Percentiles rank a stretch among this genome's conserved stretches.
phyloP scores from a whole-genome alignment of 2,329 filamentous ascomycete species.

The Tolypocladium inflatum region DNA sequence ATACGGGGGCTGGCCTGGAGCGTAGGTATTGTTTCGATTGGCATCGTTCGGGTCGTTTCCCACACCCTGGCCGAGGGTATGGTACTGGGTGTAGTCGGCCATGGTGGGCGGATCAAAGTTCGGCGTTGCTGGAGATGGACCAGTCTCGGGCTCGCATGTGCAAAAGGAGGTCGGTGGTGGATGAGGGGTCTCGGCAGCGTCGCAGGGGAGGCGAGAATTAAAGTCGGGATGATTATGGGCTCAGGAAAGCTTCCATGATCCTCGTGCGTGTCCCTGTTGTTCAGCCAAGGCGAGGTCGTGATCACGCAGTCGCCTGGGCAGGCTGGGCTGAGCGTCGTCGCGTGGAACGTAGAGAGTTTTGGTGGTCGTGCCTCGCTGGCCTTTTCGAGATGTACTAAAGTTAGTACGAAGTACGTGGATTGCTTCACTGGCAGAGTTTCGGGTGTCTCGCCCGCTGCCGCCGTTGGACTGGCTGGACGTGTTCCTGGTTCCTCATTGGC shows the following conservation, averaged over 20 bases:
- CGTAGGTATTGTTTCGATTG: conserved; percentile 38
- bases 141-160: background rate
- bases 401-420: background rate
- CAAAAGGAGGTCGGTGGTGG: background rate
- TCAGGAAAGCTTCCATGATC: conserved; percentile 8
- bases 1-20: conserved; percentile 44
- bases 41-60: conserved; percentile 45
- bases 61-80: conserved; percentile 46
- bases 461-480: background rate
- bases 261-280: conserved; percentile 2
- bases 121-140: background rate
- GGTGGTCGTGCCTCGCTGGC: conserved; percentile 5
- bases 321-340: background rate
- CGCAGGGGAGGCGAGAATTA: background rate
- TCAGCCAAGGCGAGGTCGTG: background rate
- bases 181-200: background rate
- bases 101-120: conserved; percentile 22
- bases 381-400: background rate
- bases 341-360: background rate
- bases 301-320: background rate
- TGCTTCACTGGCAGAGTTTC: background rate
- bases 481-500: conserved; percentile 1
- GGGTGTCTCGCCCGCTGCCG: background rate
- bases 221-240: conserved; percentile 1
- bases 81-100: conserved; percentile 47